phyloP scores from a whole-genome alignment of 2,329 filamentous ascomycete genomes.

The Daldinia sp. region DNA sequence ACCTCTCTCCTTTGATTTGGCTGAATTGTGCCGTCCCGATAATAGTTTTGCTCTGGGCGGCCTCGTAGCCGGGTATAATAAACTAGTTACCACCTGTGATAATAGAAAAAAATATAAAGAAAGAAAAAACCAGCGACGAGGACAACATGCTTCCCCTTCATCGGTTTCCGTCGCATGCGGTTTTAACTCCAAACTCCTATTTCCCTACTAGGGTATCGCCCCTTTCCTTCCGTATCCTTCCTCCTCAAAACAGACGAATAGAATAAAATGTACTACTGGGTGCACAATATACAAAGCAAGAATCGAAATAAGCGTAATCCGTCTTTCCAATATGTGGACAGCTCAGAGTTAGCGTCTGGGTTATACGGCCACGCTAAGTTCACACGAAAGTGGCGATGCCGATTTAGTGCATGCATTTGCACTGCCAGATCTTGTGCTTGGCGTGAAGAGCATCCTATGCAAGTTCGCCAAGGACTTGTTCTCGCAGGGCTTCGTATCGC shows the following conservation, averaged over 20 bases:
- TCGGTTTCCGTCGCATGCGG: slow-evolving; percentile 14
- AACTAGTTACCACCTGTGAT: neutral
- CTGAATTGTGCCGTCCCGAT: slow-evolving; percentile 5
- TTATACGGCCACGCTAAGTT: neutral
- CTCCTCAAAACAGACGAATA: slow-evolving; percentile 1
- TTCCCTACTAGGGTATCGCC: neutral
- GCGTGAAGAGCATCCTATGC: slow-evolving; percentile 38
- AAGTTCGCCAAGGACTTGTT: slow-evolving; percentile 60
- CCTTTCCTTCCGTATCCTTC: neutral
- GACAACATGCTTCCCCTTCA: neutral
- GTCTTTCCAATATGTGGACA: neutral
- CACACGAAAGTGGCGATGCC: neutral
- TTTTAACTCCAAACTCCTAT: slow-evolving; percentile 13
- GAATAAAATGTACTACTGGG: slow-evolving; percentile 9
- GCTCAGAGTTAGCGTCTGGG: neutral
- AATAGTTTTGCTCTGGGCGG: slow-evolving; percentile 7
- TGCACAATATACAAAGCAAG: slow-evolving; percentile 29
- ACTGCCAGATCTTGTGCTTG: neutral
- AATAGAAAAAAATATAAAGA: neutral
- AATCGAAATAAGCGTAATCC: neutral
- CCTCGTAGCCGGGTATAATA: slow-evolving; percentile 35
- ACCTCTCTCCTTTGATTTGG: neutral
- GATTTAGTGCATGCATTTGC: neutral
- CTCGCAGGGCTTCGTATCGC: slow-evolving; percentile 63
- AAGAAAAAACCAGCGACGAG: neutral